phyloP scores from a whole-genome alignment of 2,329 filamentous ascomycete genomes.

The Fusarium pseudonygamai region DNA sequence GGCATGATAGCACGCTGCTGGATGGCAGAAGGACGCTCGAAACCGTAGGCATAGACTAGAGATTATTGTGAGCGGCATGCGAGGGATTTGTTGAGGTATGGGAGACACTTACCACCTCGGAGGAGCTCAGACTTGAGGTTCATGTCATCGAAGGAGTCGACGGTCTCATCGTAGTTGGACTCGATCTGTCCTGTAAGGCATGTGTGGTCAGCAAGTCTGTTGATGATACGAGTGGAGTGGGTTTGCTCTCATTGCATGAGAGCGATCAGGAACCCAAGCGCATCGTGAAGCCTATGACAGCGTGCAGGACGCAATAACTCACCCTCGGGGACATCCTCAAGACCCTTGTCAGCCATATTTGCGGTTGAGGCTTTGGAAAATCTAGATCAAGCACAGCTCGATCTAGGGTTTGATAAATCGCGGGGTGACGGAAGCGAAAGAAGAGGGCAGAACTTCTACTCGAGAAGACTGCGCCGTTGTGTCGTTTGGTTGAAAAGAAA shows the following conservation, averaged over 20 bases:
- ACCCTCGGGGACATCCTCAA: conserved; percentile 98
- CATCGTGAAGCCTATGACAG: conserved; percentile 2
- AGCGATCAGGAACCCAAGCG: conserved; percentile 3
- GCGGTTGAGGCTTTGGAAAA: conserved; percentile 67
- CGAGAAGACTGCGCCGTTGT: conserved; percentile 48
- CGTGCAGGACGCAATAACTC: conserved; percentile 56
- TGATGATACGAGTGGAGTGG: neutral
- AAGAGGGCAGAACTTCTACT: conserved; percentile 51
- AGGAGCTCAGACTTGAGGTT: conserved; percentile 96
- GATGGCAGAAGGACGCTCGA: conserved; percentile 99
- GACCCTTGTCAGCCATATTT: conserved; percentile 99
- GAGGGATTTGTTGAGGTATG: conserved; percentile 25
- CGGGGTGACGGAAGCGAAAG: conserved; percentile 48
- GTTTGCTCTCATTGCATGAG: neutral
- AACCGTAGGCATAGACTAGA: conserved; percentile 96
- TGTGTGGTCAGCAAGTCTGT: conserved; percentile 34
- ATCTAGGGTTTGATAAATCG: conserved; percentile 66
- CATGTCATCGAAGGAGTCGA: conserved; percentile 99
- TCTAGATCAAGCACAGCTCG: conserved; percentile 82
- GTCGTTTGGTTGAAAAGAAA: conserved; percentile 36
- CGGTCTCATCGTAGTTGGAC: conserved; percentile 99
- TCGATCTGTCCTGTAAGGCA: conserved; percentile 87
- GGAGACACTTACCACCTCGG: conserved; percentile 74
- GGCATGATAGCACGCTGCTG: conserved; percentile 99
- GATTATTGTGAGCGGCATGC: conserved; percentile 40